Percentiles rank a stretch among this genome's conserved stretches.
These are phyloP conservation scores for Calonectria crousiana DNA, from an alignment of 2,329 filamentous ascomycete species.

Conservation along the genomic window DNA sequence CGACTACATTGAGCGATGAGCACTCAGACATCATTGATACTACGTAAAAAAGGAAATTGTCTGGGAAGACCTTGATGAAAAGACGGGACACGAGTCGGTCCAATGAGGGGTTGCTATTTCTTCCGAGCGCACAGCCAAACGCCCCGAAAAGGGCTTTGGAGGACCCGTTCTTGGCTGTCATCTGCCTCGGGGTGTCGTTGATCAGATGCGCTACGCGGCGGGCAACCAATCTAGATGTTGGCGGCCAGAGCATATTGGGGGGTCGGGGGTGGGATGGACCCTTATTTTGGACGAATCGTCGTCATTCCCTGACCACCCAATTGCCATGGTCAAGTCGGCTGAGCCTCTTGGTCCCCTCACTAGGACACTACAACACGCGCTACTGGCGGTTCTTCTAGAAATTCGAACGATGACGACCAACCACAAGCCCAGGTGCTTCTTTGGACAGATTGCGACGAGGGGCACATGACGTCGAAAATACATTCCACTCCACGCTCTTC, in stretches of 20 bases:
- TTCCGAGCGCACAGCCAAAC: slow-evolving; percentile 14
- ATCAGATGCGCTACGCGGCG: slow-evolving; percentile 31
- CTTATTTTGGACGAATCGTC: slow-evolving; percentile 34
- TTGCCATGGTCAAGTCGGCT: slow-evolving; percentile 33
- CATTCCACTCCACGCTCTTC: slow-evolving; percentile 39
- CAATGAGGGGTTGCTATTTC: slow-evolving; percentile 22
- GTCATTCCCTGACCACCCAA: slow-evolving; percentile 32
- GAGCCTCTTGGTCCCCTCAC: slow-evolving; percentile 36
- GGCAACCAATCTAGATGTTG: slow-evolving; percentile 37
- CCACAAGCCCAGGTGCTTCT: slow-evolving; percentile 32
- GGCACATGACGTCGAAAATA: slow-evolving; percentile 41
- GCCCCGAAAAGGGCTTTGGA: slow-evolving; percentile 24
- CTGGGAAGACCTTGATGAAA: not conserved
- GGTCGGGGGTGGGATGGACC: slow-evolving; percentile 35
- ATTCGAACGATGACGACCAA: slow-evolving; percentile 42
- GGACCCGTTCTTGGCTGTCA: slow-evolving; percentile 25
- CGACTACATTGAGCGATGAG: slow-evolving; percentile 21
- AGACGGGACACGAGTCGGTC: slow-evolving; percentile 17
- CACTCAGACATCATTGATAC: not conserved
- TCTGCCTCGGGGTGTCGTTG: slow-evolving; percentile 30
- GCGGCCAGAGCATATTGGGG: slow-evolving; percentile 33
- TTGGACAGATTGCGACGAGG: slow-evolving; percentile 33
- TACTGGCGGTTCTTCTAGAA: slow-evolving; percentile 52
- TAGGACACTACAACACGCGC: slow-evolving; percentile 37
- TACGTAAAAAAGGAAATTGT: slow-evolving; percentile 21